Base-by-base conservation (phyloP, 2,329 filamentous ascomycete genomes). In the Cercospora zeina region DNA sequence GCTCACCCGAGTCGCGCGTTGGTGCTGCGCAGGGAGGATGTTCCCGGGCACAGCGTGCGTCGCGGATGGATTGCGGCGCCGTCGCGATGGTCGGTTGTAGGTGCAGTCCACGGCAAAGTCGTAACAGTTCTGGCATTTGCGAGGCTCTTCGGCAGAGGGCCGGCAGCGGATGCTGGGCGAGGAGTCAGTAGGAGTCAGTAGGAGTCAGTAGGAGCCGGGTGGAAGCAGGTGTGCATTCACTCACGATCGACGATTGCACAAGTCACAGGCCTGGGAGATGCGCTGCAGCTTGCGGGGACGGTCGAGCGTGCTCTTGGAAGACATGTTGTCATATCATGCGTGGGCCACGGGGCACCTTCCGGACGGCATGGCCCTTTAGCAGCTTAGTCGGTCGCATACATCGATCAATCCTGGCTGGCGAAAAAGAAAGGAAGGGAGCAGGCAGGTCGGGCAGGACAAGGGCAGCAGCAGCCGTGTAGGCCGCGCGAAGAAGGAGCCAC, bases 101-200 rank as follows among this genome's bases (percentile, higher is more conserved):
- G 78, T 82, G 69, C 81, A 83, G n/a, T 73, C 68, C 51, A 81
- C 76, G 54, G 75, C 77, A 67, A 82, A 83, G 64, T 83, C 79
- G 27, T 74, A 72, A 70, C 81, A 82, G 56, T 81, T 83, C 70
- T 82, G 78, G 69, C 81, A 83, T 33, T 70, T 56, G 14, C 69
- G 64, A 24, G 70, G 62, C 67, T 77, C 72, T 50, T 76, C 74
- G 6, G 68, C 68, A 61, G 72, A 75, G 14, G 72, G 74, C 50
- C 72, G 72, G 66, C 80, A 82, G 59, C 78, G 75, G 19, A 81
- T 81, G 67, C 24, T 27, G n/a, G n/a, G n/a, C n/a, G n/a, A n/a
- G n/a, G n/a, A n/a, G n/a, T n/a, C n/a, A n/a, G n/a, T n/a, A n/a
- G n/a, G n/a, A n/a, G n/a, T n/a, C n/a, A n/a, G n/a, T n/a, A n/a